Evolutionary conservation across 116 monocot genomes (phyloP).

Genomic region (Iris pallida): DNA sequence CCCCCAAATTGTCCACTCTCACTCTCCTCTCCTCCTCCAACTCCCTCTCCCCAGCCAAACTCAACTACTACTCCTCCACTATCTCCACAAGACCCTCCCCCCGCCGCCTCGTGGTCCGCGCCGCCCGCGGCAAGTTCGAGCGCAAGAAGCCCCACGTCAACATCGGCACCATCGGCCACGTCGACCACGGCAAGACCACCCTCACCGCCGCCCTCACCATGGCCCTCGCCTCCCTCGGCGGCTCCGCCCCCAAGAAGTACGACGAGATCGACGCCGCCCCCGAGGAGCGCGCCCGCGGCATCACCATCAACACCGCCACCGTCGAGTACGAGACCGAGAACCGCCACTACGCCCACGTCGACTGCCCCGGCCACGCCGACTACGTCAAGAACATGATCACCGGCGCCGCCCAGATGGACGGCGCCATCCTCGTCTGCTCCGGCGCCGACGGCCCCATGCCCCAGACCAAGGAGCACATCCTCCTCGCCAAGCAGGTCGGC

Average conservation of each 20-base stretch:
- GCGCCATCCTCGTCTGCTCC: slow-evolving; percentile 88
- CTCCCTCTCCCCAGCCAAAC: neutral
- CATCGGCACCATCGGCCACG: slow-evolving; percentile 81
- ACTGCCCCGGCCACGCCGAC: slow-evolving; percentile 79
- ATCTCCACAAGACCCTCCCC: neutral
- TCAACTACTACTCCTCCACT: slow-evolving; percentile 11
- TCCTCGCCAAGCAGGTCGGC: slow-evolving; percentile 90
- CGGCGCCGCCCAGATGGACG: slow-evolving; percentile 98
- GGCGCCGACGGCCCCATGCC: slow-evolving; percentile 99
- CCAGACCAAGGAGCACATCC: slow-evolving; percentile 96
- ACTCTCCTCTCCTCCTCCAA: neutral
- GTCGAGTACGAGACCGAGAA: slow-evolving; percentile 77
- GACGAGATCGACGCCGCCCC: slow-evolving; percentile 82
- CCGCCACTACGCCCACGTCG: slow-evolving; percentile 81
- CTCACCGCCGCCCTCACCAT: slow-evolving; percentile 73
- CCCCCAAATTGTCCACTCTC: slow-evolving; percentile 2
- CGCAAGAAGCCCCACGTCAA: slow-evolving; percentile 71
- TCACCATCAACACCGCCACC: slow-evolving; percentile 78
- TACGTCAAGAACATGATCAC: slow-evolving; percentile 97
- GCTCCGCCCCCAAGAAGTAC: slow-evolving; percentile 53
- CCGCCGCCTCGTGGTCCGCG: slow-evolving; percentile 27
- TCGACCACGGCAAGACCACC: slow-evolving; percentile 82
- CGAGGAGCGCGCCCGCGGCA: slow-evolving; percentile 75
- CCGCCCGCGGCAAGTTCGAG: slow-evolving; percentile 77
- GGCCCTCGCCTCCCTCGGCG: slow-evolving; percentile 55